These are phyloP conservation scores for Aspergillus sp. DNA, from an alignment of 2,329 filamentous ascomycete genomes.

Conservation along the genomic window DNA sequence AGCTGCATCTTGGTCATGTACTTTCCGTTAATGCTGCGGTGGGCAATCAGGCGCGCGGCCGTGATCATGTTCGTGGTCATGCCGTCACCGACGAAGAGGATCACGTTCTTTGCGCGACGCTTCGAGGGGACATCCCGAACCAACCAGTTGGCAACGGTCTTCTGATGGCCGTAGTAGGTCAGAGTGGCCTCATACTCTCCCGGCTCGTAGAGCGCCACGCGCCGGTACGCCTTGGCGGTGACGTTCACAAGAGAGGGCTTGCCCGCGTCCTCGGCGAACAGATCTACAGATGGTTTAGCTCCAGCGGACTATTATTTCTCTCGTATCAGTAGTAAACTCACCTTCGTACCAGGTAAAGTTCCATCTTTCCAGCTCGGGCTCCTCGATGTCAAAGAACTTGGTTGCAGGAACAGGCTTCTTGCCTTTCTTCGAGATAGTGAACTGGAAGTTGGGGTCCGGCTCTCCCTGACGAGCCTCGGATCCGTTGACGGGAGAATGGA, in stretches of 20 bases:
- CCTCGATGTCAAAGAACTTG: slow-evolving; percentile 66
- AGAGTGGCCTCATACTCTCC: slow-evolving; percentile 76
- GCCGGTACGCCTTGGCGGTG: slow-evolving; percentile 73
- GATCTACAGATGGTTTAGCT: slow-evolving; percentile 46
- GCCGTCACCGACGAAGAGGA: slow-evolving; percentile 76
- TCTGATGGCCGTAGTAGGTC: slow-evolving; percentile 70
- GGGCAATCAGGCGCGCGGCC: slow-evolving; percentile 75
- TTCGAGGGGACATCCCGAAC: slow-evolving; percentile 69
- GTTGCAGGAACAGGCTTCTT: slow-evolving; percentile 54
- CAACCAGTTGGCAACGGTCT: slow-evolving; percentile 72
- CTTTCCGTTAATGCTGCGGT: slow-evolving; percentile 81
- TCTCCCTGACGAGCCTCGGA: slow-evolving; percentile 72
- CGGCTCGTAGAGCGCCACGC: slow-evolving; percentile 72
- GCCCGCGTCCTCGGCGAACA: slow-evolving; percentile 71
- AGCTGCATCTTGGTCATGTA: slow-evolving; percentile 74
- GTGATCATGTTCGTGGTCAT: slow-evolving; percentile 54
- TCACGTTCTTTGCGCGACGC: slow-evolving; percentile 79
- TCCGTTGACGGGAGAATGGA: slow-evolving; percentile 78
- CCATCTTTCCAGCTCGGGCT: slow-evolving; percentile 77
- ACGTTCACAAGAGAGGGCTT: slow-evolving; percentile 75
- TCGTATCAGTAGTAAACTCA: slow-evolving; percentile 22
- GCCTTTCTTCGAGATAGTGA: slow-evolving; percentile 69
- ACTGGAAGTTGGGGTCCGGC: slow-evolving; percentile 68
- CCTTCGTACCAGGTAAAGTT: slow-evolving; percentile 80
- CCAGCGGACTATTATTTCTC: background rate